Percentiles rank a stretch among this genome's conserved stretches.
Conservation (phyloP, 495 filamentous ascomycete species). For the Saxispiralis lemnorum region DNA sequence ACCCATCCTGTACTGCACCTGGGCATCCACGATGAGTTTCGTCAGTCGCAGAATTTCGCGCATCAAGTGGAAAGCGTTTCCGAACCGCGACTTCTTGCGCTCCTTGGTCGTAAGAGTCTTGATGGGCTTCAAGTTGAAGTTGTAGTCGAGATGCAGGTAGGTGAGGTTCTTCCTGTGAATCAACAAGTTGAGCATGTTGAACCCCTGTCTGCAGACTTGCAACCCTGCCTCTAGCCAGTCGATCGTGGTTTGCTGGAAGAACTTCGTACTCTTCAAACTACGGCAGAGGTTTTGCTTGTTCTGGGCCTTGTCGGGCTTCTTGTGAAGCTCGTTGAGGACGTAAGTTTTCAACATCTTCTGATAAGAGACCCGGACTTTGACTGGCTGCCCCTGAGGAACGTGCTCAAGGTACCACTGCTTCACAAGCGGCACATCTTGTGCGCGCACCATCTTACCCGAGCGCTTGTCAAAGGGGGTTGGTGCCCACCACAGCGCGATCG, state of each 20-base stretch:
- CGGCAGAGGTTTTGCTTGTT: constrained; percentile 85
- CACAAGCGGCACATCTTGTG: constrained; percentile 89
- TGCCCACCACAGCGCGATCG: constrained; percentile 95
- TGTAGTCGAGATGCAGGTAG: constrained; percentile 97
- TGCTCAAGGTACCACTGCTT: constrained; percentile 99
- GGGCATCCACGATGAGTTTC: constrained; percentile 95
- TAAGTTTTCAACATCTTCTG: constrained; percentile 95
- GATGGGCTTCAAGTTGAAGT: constrained; percentile 98
- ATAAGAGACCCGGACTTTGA: constrained; percentile 98
- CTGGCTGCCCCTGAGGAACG: constrained; percentile 77
- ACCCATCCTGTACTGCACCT: constrained; percentile 92
- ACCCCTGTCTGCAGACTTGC: constrained; percentile 94
- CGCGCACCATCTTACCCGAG: constrained; percentile 93
- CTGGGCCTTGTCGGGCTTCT: constrained; percentile 81
- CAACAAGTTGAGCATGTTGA: constrained; percentile 97
- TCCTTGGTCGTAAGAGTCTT: constrained; percentile 98
- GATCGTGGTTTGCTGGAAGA: constrained; percentile 98
- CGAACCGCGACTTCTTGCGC: constrained; percentile 97
- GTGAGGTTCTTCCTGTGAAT: constrained; percentile 98
- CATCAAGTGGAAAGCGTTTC: constrained; percentile 99
- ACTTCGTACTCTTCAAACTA: constrained; percentile 87
- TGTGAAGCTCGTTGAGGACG: constrained; percentile 92
- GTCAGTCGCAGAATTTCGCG: constrained; percentile 94
- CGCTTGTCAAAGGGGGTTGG: constrained; percentile 90
- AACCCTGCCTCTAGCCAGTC: constrained; percentile 99